These are phyloP conservation scores for Neurospora hispaniola DNA, from an alignment of 495 filamentous ascomycete species.

Conservation along the genomic window DNA sequence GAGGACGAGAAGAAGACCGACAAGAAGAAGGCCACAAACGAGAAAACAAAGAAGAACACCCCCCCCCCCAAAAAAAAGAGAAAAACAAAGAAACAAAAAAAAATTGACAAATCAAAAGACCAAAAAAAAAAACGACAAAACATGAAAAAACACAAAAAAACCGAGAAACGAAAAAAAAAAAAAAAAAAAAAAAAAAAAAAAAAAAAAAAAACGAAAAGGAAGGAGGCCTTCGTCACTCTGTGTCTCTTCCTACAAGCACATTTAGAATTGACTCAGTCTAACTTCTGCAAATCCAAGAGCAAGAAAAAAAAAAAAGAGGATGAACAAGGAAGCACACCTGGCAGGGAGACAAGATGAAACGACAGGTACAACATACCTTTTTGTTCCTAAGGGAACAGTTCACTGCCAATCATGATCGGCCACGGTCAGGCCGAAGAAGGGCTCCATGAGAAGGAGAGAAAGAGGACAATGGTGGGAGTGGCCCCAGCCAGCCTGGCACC, in stretches of 20 bases:
- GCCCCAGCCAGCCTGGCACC: neutral
- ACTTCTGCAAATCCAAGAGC: conserved; percentile 29
- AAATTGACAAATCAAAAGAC: too few species aligned
- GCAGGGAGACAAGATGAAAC: neutral
- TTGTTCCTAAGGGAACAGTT: neutral
- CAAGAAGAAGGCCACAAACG: conserved; percentile 10
- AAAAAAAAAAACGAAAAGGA: neutral
- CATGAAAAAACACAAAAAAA: too few species aligned
- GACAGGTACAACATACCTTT: neutral
- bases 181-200: neutral
- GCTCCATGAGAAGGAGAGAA: neutral
- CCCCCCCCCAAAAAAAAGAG: too few species aligned
- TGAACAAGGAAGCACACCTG: conserved; percentile 6
- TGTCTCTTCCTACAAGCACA: conserved; percentile 39
- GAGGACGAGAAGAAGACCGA: conserved; percentile 27
- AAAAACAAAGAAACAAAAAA: too few species aligned
- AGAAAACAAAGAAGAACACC: too few species aligned
- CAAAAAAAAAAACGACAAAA: too few species aligned
- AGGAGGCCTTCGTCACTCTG: conserved; percentile 4
- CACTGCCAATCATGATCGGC: neutral
- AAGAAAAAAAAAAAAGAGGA: conserved; percentile 23
- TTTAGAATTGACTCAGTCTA: conserved; percentile 49
- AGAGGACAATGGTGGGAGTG: neutral
- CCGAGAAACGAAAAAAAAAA: neutral
- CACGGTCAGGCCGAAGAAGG: too few species aligned